Base-by-base conservation (phyloP, 108 stramenopile species). In the Cylindrotheca closterium region DNA sequence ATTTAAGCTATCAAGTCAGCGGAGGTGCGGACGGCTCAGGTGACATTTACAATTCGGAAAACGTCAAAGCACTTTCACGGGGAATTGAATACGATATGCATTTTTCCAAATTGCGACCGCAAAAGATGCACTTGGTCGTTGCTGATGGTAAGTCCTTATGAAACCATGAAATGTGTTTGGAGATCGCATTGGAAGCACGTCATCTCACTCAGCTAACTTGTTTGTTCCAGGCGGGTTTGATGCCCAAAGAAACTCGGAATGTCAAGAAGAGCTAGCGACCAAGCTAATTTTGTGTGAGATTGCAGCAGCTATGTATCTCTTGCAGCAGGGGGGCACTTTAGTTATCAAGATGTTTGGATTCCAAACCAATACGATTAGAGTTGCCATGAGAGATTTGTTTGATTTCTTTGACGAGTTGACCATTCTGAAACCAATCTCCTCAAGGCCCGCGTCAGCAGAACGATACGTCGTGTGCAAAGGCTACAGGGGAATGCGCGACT, bases 381-480 rank as follows among this genome's bases (percentile, higher is more conserved):
- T 25, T 18, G 61, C 80, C 31, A 60, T 87, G 52, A 53, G 64
- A 22, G 63, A 55, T 8, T 22, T 85, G 68, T 33, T 55, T 10
- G 68, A 77, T 52, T 42, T 80, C 51, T 94, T 91, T 75, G 74
- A 80, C 8, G 59, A 62, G 10, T 59, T 92, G 37, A 53, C 68
- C 18, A 60, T 83, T 21, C 30, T 81, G 46, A 95, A 95, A 62
- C 93, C 93, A 10, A 79, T 92, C n/a, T 74, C 75, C 53, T 89
- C 87, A 0, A 69, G 94, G 28, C 94, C 94, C 18, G 94, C 94
- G 4, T 90, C 88, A 23, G 85, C 89, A 8, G 94, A 95, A 63
- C 69, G 94, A 46, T 95, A 95, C 67, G 63, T 92, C 18, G 73
- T 92, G 31, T 89, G 76, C 45, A 45, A 29, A 30, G 81, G 83